A percentile compares a stretch with the other conserved stretches of the same genome.
Evolutionary conservation across 1,139 yeast genomes (phyloP).

Genomic region (Hyphopichia pseudoburtonii): DNA sequence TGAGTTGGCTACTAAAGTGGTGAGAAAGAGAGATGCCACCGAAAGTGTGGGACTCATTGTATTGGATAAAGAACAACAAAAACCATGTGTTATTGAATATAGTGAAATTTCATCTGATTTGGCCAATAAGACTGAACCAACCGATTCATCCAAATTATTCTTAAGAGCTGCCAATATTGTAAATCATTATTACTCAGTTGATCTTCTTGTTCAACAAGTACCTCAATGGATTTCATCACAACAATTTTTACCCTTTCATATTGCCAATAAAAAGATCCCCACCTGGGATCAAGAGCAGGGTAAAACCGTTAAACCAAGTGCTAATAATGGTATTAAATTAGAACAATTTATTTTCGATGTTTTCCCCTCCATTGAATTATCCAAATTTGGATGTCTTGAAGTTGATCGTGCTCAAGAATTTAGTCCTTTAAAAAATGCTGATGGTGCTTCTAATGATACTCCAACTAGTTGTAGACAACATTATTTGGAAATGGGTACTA

Average conservation of each 20-base stretch:
- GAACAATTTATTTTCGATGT: conserved; percentile 98
- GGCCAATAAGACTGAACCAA: conserved; percentile 57
- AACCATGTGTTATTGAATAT: conserved; percentile 93
- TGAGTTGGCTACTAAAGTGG: conserved; percentile 90
- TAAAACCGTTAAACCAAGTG: conserved; percentile 55
- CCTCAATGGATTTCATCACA: conserved; percentile 71
- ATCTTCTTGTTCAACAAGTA: conserved; percentile 57
- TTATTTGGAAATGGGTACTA: conserved; percentile 66
- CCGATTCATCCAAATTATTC: conserved; percentile 54
- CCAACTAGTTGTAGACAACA: conserved; percentile 79
- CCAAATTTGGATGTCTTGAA: conserved; percentile 88
- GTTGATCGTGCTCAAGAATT: conserved; percentile 85
- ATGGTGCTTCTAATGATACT: conserved; percentile 77
- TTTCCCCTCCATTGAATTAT: conserved; percentile 72
- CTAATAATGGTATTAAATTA: conserved; percentile 87
- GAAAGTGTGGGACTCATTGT: conserved; percentile 95
- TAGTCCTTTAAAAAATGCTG: conserved; percentile 91
- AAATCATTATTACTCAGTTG: conserved; percentile 90
- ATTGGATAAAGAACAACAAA: conserved; percentile 53
- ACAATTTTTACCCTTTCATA: conserved; percentile 80
- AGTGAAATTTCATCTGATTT: conserved; percentile 81
- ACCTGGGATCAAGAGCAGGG: conserved; percentile 51
- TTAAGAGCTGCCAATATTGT: conserved; percentile 96
- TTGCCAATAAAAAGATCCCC: conserved; percentile 89
- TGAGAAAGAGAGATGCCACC: conserved; percentile 81